phyloP scores from a whole-genome alignment of 2,329 filamentous ascomycete species.

The Phoma sp. region DNA sequence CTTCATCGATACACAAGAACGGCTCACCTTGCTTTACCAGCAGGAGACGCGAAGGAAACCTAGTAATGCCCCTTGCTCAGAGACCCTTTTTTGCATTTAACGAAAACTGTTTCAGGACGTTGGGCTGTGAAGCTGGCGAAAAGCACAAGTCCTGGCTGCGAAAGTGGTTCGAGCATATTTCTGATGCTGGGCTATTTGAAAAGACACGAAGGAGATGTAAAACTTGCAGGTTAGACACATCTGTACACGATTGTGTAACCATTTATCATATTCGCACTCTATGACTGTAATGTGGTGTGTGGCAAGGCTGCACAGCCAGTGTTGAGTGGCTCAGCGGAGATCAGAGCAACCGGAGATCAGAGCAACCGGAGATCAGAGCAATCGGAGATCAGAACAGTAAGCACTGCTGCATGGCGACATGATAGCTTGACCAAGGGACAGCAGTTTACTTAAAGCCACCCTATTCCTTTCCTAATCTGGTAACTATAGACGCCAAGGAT shows the following conservation, averaged over 20 bases:
- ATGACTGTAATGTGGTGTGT: too few relatives aligned
- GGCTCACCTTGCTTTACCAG: constrained; percentile 12
- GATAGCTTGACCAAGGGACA: neutral
- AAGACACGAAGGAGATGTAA: too few relatives aligned
- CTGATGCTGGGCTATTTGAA: neutral
- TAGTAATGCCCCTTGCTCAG: constrained; percentile 11
- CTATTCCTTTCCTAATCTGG: neutral
- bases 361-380: too few relatives aligned
- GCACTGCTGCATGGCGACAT: neutral
- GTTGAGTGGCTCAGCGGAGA: too few relatives aligned
- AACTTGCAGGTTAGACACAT: too few relatives aligned
- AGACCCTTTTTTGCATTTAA: constrained; percentile 18
- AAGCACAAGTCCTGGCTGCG: constrained; percentile 22
- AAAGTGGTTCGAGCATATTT: constrained; percentile 16
- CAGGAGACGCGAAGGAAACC: constrained; percentile 13
- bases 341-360: too few relatives aligned
- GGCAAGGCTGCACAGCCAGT: too few relatives aligned
- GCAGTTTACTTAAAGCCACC: neutral
- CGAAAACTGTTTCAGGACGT: constrained; percentile 19
- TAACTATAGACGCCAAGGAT: neutral
- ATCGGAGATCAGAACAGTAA: too few relatives aligned
- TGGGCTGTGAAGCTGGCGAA: constrained; percentile 25
- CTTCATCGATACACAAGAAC: constrained; percentile 24
- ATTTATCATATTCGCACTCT: too few relatives aligned
- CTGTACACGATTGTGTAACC: too few relatives aligned